Evolutionary conservation across 257 asterid species (phyloP).

Genomic region (Ophiorrhiza pumila): DNA sequence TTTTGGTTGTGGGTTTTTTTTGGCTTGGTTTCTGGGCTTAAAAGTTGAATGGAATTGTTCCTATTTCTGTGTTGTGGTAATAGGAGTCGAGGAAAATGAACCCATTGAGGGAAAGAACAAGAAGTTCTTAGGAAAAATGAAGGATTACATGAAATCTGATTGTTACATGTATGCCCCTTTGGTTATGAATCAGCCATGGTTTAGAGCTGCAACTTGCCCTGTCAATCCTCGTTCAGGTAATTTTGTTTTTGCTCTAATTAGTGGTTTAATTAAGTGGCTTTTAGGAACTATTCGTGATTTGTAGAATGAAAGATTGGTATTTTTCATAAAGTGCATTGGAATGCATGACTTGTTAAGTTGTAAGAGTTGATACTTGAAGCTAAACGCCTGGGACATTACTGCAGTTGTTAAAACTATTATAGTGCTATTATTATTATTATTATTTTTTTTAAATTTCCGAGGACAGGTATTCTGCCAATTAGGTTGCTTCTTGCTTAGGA

Average conservation of each 20-base stretch:
- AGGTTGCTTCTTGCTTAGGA: neutral
- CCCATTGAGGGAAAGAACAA: conserved; percentile 16
- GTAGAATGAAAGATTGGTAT: neutral
- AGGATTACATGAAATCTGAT: conserved; percentile 41
- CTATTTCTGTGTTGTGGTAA: neutral
- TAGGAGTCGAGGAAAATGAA: conserved; percentile 28
- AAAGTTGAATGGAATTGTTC: neutral
- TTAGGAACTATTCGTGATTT: neutral
- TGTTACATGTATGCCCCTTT: conserved; percentile 50
- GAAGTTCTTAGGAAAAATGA: conserved; percentile 18
- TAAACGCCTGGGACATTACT: neutral
- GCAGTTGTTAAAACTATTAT: neutral
- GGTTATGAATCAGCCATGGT: conserved; percentile 14
- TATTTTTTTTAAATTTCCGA: neutral
- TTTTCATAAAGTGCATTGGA: neutral
- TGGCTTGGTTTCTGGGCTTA: neutral
- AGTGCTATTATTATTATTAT: neutral
- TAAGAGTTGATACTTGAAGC: neutral
- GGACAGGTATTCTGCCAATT: neutral
- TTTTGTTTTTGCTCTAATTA: neutral
- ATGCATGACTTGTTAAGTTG: neutral
- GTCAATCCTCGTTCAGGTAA: conserved; percentile 26
- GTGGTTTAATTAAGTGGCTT: neutral
- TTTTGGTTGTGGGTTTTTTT: neutral
- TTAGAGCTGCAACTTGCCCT: neutral